Evolutionary conservation across 2,329 filamentous ascomycete genomes (phyloP).

Genomic region (Colletotrichum sp.): DNA sequence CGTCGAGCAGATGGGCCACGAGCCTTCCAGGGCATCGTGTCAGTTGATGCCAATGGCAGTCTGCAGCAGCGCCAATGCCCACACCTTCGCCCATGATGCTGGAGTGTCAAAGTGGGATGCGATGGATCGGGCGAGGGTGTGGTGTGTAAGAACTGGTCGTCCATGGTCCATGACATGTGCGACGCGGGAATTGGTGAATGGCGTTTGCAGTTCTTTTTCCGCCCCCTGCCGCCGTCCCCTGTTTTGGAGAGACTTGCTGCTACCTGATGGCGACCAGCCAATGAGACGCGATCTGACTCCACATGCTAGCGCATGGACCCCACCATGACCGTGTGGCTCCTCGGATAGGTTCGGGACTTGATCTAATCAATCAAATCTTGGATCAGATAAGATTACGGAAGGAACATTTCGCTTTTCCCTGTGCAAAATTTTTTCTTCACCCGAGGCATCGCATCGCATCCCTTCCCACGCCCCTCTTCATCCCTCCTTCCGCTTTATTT

Average conservation of each 20-base stretch:
- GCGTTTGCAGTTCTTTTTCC: not conserved
- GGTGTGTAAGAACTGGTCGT: not conserved
- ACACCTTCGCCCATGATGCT: not conserved
- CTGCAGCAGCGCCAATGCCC: not conserved
- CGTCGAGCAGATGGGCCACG: not conserved
- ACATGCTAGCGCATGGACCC: not conserved
- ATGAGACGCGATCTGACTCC: not conserved
- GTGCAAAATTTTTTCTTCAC: conserved; percentile 2
- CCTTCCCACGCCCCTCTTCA: not conserved
- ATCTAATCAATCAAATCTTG: conserved; percentile 23
- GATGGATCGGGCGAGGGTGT: not conserved
- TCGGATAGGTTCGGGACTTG: conserved; percentile 10
- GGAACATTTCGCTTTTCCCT: not conserved
- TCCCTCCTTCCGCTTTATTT: not conserved
- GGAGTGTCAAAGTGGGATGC: not conserved
- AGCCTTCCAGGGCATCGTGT: not conserved
- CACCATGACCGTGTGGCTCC: not conserved
- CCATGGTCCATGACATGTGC: not conserved
- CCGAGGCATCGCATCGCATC: not conserved
- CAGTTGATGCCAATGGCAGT: not conserved
- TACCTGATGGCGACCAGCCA: not conserved
- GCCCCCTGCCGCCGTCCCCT: not conserved
- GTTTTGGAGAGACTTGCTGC: not conserved
- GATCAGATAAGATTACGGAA: conserved; percentile 22
- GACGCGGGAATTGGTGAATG: conserved; percentile 1